Evolutionary conservation across 352 stramenopile species (phyloP).

Genomic region (Nothophytophthora sp.): DNA sequence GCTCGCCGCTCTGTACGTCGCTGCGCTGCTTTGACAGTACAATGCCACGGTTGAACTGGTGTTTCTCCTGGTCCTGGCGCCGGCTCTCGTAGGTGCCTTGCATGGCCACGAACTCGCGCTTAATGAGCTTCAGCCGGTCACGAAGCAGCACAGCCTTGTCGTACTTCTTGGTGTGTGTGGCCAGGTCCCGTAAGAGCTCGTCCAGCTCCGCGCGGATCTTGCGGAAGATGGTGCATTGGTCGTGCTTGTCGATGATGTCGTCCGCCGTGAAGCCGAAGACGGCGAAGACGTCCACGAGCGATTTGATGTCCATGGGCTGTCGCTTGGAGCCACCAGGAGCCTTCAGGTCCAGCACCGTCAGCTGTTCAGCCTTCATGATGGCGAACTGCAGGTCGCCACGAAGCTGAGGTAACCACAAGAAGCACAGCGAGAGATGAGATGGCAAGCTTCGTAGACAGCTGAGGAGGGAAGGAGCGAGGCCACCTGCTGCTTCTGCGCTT

Average conservation of each 20-base stretch:
- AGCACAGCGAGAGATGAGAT: too few species aligned
- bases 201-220: slow-evolving; percentile 60
- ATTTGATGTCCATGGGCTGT: slow-evolving; percentile 69
- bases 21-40: slow-evolving; percentile 39
- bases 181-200: slow-evolving; percentile 51
- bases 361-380: slow-evolving; percentile 62
- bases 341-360: slow-evolving; percentile 49
- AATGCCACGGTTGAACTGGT: slow-evolving; percentile 50
- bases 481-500: slow-evolving; percentile 62
- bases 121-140: slow-evolving; percentile 61
- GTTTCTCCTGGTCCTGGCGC: slow-evolving; percentile 47
- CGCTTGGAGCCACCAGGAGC: slow-evolving; percentile 32
- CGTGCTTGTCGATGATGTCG: slow-evolving; percentile 70
- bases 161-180: slow-evolving; percentile 66
- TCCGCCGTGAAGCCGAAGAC: slow-evolving; percentile 65
- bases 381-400: slow-evolving; percentile 75
- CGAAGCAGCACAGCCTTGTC: slow-evolving; percentile 70
- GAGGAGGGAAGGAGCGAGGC: neutral
- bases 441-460: slow-evolving; percentile 1
- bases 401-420: slow-evolving; percentile 35
- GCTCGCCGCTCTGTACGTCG: slow-evolving; percentile 33
- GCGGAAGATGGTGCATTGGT: slow-evolving; percentile 75
- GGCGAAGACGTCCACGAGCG: slow-evolving; percentile 64
- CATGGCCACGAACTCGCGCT: slow-evolving; percentile 68
- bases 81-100: slow-evolving; percentile 58